phyloP scores from a whole-genome alignment of 2,329 filamentous ascomycete species.

The Aspergillus sp. region DNA sequence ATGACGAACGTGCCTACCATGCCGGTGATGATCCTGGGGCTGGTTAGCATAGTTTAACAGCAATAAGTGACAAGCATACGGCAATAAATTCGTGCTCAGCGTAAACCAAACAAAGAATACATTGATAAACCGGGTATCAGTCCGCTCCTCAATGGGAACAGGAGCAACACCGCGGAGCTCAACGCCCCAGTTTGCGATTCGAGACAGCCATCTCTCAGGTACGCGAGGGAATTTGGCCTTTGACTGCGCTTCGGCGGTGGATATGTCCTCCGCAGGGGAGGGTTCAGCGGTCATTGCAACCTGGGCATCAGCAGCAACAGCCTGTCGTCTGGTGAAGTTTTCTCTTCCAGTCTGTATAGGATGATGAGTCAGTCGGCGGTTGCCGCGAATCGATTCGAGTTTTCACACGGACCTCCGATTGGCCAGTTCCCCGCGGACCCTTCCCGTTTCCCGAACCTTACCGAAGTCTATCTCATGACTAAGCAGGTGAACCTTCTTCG shows the following conservation, averaged over 20 bases:
- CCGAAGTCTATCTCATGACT: no score
- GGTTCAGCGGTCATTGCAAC: neutral
- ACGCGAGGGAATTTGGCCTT: neutral
- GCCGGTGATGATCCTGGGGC: constrained; percentile 6
- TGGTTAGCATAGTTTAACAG: neutral
- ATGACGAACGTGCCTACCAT: constrained; percentile 11
- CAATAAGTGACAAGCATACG: neutral
- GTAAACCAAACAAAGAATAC: constrained; percentile 15
- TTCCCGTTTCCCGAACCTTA: no score
- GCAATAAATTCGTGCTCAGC: constrained; percentile 6
- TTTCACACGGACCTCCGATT: no score
- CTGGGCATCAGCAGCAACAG: neutral
- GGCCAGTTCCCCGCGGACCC: no score
- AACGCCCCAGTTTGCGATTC: constrained; percentile 8
- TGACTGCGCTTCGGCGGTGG: neutral
- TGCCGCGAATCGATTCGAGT: no score
- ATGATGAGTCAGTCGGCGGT: no score
- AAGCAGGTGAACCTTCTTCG: no score
- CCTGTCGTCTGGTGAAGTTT: no score
- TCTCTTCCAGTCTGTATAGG: no score
- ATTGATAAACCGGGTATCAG: constrained; percentile 10
- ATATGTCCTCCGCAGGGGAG: neutral
- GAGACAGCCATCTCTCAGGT: constrained; percentile 5
- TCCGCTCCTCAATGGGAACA: constrained; percentile 8
- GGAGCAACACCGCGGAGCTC: constrained; percentile 8